Conservation (phyloP, 148 eudicot genomes). For the Limonium bicolor region DNA sequence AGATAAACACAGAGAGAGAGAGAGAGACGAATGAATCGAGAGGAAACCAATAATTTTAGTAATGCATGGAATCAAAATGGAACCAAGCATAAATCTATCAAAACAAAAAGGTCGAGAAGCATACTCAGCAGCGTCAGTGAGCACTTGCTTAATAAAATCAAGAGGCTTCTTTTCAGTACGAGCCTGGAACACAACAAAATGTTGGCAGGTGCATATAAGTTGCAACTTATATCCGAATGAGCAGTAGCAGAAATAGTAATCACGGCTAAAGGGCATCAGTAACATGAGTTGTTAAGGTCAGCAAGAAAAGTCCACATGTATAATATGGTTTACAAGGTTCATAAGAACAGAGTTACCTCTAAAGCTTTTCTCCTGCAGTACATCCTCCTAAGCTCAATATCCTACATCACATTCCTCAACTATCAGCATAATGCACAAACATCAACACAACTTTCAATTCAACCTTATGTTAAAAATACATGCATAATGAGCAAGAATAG, state of each 20-base stretch:
- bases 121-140: slow-evolving; percentile 61
- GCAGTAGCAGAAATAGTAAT: background rate
- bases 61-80: too few relatives aligned
- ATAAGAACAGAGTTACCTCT: slow-evolving; percentile 31
- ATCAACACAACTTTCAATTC: background rate
- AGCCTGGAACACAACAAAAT: slow-evolving; percentile 27
- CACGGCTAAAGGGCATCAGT: background rate
- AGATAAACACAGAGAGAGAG: background rate
- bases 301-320: too few relatives aligned
- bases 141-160: slow-evolving; percentile 42
- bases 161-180: slow-evolving; percentile 24
- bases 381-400: slow-evolving; percentile 64
- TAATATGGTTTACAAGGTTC: background rate
- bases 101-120: slow-evolving; percentile 12
- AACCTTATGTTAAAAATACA: background rate
- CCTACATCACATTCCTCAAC: slow-evolving; percentile 56
- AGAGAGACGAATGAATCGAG: too few relatives aligned
- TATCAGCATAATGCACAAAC: slow-evolving; percentile 11
- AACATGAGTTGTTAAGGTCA: too few relatives aligned
- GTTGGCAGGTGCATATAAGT: background rate
- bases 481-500: slow-evolving; percentile 1
- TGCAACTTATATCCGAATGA: background rate
- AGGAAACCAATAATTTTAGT: too few relatives aligned
- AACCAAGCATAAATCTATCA: too few relatives aligned
- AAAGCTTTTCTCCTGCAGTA: slow-evolving; percentile 73